phyloP scores from a whole-genome alignment of 257 asterid genomes.

The Ballota nigra region DNA sequence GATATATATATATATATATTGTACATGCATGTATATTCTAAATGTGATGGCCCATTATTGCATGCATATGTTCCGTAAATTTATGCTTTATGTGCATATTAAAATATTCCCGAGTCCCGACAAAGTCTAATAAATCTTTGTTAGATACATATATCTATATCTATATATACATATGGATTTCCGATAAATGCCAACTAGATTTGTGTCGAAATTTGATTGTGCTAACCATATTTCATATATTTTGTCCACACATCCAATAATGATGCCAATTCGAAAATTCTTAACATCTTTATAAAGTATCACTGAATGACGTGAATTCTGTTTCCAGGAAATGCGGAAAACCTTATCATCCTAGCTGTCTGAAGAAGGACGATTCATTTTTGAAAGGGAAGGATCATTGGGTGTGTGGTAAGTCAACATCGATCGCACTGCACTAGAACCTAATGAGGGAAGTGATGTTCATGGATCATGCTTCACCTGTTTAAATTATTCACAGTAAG shows the following conservation, averaged over 20 bases:
- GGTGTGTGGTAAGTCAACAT: constrained; percentile 67
- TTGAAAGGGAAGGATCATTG: constrained; percentile 38
- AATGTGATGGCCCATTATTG: neutral
- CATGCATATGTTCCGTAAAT: constrained; percentile 8
- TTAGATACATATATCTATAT: neutral
- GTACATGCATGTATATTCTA: neutral
- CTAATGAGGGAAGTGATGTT: neutral
- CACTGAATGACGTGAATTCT: constrained; percentile 1
- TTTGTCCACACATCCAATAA: neutral
- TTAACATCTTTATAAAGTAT: neutral
- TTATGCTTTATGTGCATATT: neutral
- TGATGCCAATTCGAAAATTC: neutral
- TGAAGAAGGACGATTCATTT: constrained; percentile 48
- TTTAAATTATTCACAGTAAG: neutral
- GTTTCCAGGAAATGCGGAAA: constrained; percentile 70
- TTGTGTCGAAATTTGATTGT: neutral
- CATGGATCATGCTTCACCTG: constrained; percentile 4
- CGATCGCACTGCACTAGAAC: constrained; percentile 1
- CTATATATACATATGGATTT: neutral
- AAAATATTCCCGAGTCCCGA: neutral
- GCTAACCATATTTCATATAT: too few species aligned
- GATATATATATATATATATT: neutral
- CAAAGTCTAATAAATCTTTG: neutral
- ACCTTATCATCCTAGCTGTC: constrained; percentile 67
- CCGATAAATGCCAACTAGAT: neutral